Percentiles rank a stretch among this genome's conserved stretches.
Evolutionary conservation across 345 rosid species (phyloP).

Genomic region (Capsella bursapastoris): DNA sequence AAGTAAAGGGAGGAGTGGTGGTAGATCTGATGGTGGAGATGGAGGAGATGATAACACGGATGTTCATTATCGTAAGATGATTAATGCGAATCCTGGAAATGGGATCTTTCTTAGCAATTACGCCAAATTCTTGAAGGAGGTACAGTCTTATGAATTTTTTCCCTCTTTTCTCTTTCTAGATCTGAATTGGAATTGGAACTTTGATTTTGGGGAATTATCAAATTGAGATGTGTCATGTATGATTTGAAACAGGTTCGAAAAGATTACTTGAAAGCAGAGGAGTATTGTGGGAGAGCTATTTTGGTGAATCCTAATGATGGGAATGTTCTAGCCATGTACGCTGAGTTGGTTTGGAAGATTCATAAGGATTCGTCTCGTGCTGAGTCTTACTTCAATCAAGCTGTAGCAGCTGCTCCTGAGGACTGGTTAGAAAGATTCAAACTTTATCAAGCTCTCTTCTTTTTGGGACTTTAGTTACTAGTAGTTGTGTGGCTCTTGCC

Average conservation of each 20-base stretch:
- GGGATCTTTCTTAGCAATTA: conserved; percentile 79
- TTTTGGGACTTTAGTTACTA: not conserved
- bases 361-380: conserved; percentile 78
- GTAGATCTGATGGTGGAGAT: conserved; percentile 52
- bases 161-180: not conserved
- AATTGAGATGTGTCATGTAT: not conserved
- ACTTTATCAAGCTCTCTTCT: conserved; percentile 16
- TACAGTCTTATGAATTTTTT: not conserved
- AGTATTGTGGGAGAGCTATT: conserved; percentile 84
- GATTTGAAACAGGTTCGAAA: conserved; percentile 60
- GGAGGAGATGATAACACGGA: conserved; percentile 58
- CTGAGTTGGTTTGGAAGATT: conserved; percentile 74
- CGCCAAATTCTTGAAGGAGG: conserved; percentile 91
- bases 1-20: conserved; percentile 51
- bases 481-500: conserved; percentile 4
- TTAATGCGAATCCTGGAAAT: conserved; percentile 85
- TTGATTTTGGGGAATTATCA: not conserved
- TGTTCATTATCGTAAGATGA: conserved; percentile 72
- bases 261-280: conserved; percentile 74
- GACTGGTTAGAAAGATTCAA: conserved; percentile 61
- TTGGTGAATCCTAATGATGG: conserved; percentile 69
- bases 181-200: conserved; percentile 11
- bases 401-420: conserved; percentile 78
- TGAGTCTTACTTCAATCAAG: conserved; percentile 73
- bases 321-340: conserved; percentile 77